Evolutionary conservation across 768 basidiomycete species (phyloP), one percentile per base, ranked within the genome.

Genomic region (Lentinula boryana): DNA sequence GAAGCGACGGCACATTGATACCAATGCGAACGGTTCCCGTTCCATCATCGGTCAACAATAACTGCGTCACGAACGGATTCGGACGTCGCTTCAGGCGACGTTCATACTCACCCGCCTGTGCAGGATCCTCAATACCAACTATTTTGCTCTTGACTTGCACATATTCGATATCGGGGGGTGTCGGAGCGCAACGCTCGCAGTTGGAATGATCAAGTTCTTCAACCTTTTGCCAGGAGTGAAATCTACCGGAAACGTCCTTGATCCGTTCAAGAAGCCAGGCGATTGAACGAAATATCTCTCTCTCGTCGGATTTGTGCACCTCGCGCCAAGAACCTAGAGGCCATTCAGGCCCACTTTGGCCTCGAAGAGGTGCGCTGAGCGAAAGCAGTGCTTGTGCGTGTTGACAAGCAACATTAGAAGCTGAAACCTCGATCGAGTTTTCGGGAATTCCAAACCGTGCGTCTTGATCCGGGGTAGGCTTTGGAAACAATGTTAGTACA

Each of bases 201-300:
- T 80, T 78, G 23, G 73, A 75, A 43, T 79, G 75, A 3, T 78
- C 75, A 0, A 76, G 72, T 4, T 78, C 65, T 2, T 79, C 73
- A 33, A 87, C 74, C 1, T 69, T 63, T 60, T 90, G 87, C 95
- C 95, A 98, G 2, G 76, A 67, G 31, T 74, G 75, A 66, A 89
- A 82, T 60, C 81, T 75, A 40, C 84, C 84, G 23, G 88, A 83
- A 60, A 93, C 83, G 61, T 86, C 83, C 12, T 90, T 85, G 63
- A 95, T 81, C 54, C 93, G 85, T 68, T 95, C 91, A 23, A 93
- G 76, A 18, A 97, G 74, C 95, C 95, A 98, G 2, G 93, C 89
- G 15, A 96, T 69, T 4, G 86, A 78, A 63, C 84, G 84, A 78
- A 95, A 96, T 1, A 86, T 88, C 10, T 82, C 76, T 3, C 94